phyloP scores from a whole-genome alignment of 441 rosid species.

The Hura crepitans region DNA sequence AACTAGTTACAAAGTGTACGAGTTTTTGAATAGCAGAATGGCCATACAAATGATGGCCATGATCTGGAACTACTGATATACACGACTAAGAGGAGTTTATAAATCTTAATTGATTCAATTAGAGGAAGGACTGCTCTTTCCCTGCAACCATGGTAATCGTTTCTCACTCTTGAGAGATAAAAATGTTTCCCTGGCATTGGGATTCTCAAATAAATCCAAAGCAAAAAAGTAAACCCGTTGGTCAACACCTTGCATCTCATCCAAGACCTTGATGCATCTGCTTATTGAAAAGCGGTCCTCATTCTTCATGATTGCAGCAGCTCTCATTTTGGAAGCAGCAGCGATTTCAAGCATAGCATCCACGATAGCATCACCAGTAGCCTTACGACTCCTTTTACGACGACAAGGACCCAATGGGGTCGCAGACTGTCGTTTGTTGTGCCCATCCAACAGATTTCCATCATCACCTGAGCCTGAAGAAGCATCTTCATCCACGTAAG shows the following conservation, averaged over 20 bases:
- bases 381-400: slow-evolving; percentile 66
- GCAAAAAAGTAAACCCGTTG: slow-evolving; percentile 65
- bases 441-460: slow-evolving; percentile 48
- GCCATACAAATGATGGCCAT: slow-evolving; percentile 16
- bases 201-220: slow-evolving; percentile 78
- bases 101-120: slow-evolving; percentile 21
- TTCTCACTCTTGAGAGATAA: slow-evolving; percentile 67
- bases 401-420: slow-evolving; percentile 47
- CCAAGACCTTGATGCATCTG: slow-evolving; percentile 77
- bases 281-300: slow-evolving; percentile 74
- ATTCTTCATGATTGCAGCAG: slow-evolving; percentile 56
- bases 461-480: slow-evolving; percentile 61
- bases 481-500: neutral
- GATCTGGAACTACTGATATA: slow-evolving; percentile 16
- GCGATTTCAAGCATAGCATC: slow-evolving; percentile 91
- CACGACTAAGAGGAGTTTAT: slow-evolving; percentile 15
- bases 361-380: slow-evolving; percentile 77
- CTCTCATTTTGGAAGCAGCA: slow-evolving; percentile 78
- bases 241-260: slow-evolving; percentile 83
- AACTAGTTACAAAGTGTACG: slow-evolving; percentile 32
- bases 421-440: slow-evolving; percentile 41
- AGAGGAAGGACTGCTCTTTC: slow-evolving; percentile 50
- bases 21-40: slow-evolving; percentile 13
- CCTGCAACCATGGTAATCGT: slow-evolving; percentile 68
- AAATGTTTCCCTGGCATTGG: slow-evolving; percentile 61